Evolutionary conservation across 2,329 filamentous ascomycete genomes (phyloP).

Genomic region (Tolypocladium guangdongense): DNA sequence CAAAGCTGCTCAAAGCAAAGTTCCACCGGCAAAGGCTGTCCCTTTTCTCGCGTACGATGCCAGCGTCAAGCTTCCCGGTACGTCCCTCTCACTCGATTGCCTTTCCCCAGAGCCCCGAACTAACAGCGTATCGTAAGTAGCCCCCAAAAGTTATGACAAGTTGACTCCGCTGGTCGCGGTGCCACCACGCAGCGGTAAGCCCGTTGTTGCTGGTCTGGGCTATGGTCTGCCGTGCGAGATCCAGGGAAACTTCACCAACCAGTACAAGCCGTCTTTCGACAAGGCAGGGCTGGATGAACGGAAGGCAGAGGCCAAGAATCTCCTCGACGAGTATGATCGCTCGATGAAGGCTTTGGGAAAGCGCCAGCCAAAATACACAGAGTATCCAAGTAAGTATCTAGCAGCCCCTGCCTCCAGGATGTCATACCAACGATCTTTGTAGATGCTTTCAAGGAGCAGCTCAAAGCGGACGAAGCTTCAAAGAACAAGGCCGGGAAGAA

Average conservation of each 20-base stretch:
- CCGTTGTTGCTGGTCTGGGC: conserved; percentile 27
- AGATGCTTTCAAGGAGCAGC: conserved; percentile 34
- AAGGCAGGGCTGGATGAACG: conserved; percentile 30
- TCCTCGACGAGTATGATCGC: conserved; percentile 30
- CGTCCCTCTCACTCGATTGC: neutral
- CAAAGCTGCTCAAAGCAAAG: conserved; percentile 25
- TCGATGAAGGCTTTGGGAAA: conserved; percentile 30
- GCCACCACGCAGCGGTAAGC: conserved; percentile 25
- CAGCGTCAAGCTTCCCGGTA: conserved; percentile 27
- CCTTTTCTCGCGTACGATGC: conserved; percentile 26
- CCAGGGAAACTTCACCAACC: conserved; percentile 29
- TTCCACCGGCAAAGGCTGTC: conserved; percentile 27
- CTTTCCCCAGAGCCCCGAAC: neutral
- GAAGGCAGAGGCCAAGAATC: conserved; percentile 25
- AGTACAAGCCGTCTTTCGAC: conserved; percentile 28
- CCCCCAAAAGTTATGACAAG: conserved; percentile 34
- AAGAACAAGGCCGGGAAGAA: conserved; percentile 36
- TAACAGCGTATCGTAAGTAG: conserved; percentile 4
- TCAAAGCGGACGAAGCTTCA: conserved; percentile 32
- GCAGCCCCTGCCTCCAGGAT: neutral
- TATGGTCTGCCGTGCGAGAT: conserved; percentile 31
- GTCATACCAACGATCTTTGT: neutral
- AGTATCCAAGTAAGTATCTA: conserved; percentile 28
- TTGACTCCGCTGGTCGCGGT: conserved; percentile 30
- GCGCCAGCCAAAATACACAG: conserved; percentile 33